Evolutionary conservation across 805 yeast species (phyloP), one percentile per base, ranked within the genome.

Genomic region (Lachancea sp.): DNA sequence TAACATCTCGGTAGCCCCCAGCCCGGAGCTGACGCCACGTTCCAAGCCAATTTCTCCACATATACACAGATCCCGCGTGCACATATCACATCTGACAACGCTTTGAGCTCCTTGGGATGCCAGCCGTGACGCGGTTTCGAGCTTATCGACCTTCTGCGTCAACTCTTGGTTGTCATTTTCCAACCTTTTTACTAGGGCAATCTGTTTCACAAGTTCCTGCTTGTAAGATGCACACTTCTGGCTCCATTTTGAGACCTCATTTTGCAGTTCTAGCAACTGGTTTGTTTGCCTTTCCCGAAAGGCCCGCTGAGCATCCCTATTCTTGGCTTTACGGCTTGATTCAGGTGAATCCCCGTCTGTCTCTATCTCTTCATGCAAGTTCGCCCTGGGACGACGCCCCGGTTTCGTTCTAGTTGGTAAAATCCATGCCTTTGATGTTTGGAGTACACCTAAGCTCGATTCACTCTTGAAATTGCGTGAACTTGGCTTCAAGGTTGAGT

Each of bases 301-400:
- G 2, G 97, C 94, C 43, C 95, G 58, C 67, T 89, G 95, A 17
- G 96, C 95, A n/a, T 92, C 95, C 43, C 96, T 68, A 58, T 88
- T 88, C 61, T 84, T 96, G 15, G 26, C 34, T 22, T 39, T 34
- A 7, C 36, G 21, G 60, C 85, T 84, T 17, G 82, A 77, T 1
- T 89, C 88, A 0, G 95, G 94, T 18, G 22, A 6, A 7, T 7
- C n/a, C 0, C 89, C 76, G 49, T 86, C 95, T 4, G 33, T 13
- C 4, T 74, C n/a, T 15, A 29, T 23, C 13, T 17, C 26, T 20
- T 18, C 17, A 3, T 20, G 35, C 33, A 19, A 16, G 8, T 17
- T 23, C 37, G 9, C 28, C 15, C 60, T 56, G 2, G 81, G 79
- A 49, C 76, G 76, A 28, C 82, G 63, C 6, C 84, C 84, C 0